Evolutionary conservation across 805 yeast species (phyloP), one percentile per base, ranked within the genome.

Genomic region (Hanseniaspora valbyensis): DNA sequence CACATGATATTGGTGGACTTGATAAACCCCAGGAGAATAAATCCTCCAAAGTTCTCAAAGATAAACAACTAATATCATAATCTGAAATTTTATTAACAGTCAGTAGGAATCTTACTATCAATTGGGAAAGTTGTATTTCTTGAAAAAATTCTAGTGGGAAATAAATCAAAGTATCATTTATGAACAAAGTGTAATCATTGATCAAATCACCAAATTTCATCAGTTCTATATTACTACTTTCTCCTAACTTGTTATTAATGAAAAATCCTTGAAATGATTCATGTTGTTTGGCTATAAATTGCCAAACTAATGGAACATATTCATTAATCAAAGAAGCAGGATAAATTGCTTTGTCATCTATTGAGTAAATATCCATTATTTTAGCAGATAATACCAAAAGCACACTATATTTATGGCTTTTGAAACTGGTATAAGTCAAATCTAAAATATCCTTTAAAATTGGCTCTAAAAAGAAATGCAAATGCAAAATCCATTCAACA

Each of bases 381-480:
- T 83, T 72, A 8, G 96, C 96, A 2, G 95, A 81, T 13, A 85
- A 90, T 92, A 95, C 89, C 51, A 89, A 67, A 61, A 82, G 88
- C 62, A 95, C 85, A 3, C 96, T 96, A 59, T 69, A 76, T 32
- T 78, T 75, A 19, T 82, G 81, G 25, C 67, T 66, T 41, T 78
- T 72, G 66, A 87, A 89, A 1, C 94, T 92, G 34, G 72, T 71
- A 19, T 77, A 81, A 50, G 88, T 71, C 44, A 81, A 66, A 50
- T 74, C 79, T 1, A 87, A 86, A 34, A 87, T 74, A 13, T 76
- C 71, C 2, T 78, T 75, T 18, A 89, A 67, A 22, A 83, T 69
- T 2, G 83, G 80, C 41, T 63, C 45, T 19, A 51, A 4, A 36
- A 44, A 42, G 21, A 19, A 44, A 14, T 42, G 33, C 24, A 51